Conservation (phyloP, 1,284 basidiomycete genomes). For the Kwoniella shivajii region DNA sequence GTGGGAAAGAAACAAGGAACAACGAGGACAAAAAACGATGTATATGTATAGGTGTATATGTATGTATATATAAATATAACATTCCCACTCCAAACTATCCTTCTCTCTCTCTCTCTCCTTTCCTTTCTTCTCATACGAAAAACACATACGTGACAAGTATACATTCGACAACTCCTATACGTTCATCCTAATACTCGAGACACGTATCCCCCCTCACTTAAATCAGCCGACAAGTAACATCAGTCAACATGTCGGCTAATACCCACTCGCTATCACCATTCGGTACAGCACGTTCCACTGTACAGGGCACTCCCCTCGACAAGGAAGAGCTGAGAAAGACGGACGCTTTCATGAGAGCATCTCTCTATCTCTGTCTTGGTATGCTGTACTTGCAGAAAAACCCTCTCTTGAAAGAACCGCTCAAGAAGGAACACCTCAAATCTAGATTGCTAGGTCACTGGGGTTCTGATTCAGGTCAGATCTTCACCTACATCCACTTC, state of each 20-base stretch:
- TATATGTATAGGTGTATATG: too few species aligned
- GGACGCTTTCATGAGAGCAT: constrained; percentile 44
- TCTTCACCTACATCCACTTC: constrained; percentile 76
- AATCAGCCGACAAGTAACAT: neutral
- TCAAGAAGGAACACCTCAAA: constrained; percentile 72
- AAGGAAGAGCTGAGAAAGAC: constrained; percentile 39
- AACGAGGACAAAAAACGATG: too few species aligned
- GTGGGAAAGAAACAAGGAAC: too few species aligned
- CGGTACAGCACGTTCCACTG: constrained; percentile 36
- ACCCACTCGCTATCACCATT: constrained; percentile 24
- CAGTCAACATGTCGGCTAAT: constrained; percentile 7
- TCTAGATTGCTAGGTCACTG: constrained; percentile 67
- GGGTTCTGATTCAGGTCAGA: constrained; percentile 64
- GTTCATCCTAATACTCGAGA: too few species aligned
- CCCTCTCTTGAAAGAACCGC: constrained; percentile 64
- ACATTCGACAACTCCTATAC: neutral
- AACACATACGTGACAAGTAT: neutral
- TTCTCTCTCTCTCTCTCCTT: neutral
- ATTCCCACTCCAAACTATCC: neutral
- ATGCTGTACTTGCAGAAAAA: constrained; percentile 77
- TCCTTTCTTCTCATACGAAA: neutral
- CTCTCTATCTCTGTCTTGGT: constrained; percentile 43
- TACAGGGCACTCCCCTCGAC: constrained; percentile 30
- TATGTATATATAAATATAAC: too few species aligned
- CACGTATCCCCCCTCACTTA: too few species aligned